A percentile compares a stretch with the other conserved stretches of the same genome.
phyloP scores from a whole-genome alignment of 306 rosid genomes.

The Parietaria judaica region DNA sequence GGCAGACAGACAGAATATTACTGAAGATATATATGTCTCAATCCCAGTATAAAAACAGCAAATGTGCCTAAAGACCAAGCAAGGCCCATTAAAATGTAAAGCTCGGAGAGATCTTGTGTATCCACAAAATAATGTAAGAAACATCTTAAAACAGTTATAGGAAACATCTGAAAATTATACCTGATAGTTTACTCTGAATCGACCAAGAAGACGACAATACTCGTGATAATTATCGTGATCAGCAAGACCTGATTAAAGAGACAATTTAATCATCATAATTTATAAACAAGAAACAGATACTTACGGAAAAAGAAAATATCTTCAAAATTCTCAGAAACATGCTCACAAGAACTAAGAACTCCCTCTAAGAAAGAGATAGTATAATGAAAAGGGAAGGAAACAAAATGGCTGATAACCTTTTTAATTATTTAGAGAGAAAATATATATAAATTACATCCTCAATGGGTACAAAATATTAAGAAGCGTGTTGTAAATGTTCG shows the following conservation, averaged over 20 bases:
- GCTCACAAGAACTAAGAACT: too few relatives aligned
- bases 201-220: conserved; percentile 96
- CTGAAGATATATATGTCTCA: background rate
- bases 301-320: conserved; percentile 5
- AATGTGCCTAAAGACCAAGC: background rate
- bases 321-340: conserved; percentile 3
- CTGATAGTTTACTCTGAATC: conserved; percentile 96
- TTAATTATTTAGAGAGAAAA: too few relatives aligned
- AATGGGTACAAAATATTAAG: background rate
- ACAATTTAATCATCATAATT: conserved; percentile 16
- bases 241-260: conserved; percentile 64
- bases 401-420: too few relatives aligned
- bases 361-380: too few relatives aligned
- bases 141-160: background rate
- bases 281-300: conserved; percentile 16
- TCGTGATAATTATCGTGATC: conserved; percentile 99
- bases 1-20: too few relatives aligned
- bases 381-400: too few relatives aligned
- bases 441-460: background rate
- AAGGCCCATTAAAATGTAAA: background rate
- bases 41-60: background rate
- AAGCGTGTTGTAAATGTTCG: background rate
- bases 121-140: background rate
- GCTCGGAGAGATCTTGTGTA: background rate
- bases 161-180: conserved; percentile 23